These are phyloP conservation scores for Saturnispora saitoi DNA, from an alignment of 805 yeast species.

Conservation along the genomic window DNA sequence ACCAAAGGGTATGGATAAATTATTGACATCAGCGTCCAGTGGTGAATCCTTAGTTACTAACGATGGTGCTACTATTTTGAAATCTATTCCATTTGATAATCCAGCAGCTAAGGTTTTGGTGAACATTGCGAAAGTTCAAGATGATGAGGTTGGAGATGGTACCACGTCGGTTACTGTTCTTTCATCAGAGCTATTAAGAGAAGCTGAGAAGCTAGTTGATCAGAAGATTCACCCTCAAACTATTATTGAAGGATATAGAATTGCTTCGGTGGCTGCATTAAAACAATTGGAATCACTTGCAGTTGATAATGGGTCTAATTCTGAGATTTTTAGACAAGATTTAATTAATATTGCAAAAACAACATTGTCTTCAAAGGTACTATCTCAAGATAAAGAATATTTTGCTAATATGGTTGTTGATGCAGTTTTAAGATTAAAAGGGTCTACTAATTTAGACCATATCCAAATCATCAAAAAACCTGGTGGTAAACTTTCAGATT, in stretches of 20 bases:
- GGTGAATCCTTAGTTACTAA: slow-evolving; percentile 79
- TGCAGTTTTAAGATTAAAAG: slow-evolving; percentile 81
- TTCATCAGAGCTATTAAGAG: slow-evolving; percentile 84
- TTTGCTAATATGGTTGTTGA: slow-evolving; percentile 89
- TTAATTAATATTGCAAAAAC: slow-evolving; percentile 84
- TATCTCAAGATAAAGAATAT: slow-evolving; percentile 88
- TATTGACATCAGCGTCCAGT: slow-evolving; percentile 78
- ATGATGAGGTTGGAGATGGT: slow-evolving; percentile 98
- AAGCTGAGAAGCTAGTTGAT: slow-evolving; percentile 88
- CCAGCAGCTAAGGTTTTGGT: slow-evolving; percentile 97
- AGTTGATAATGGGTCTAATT: slow-evolving; percentile 56
- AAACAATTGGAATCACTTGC: slow-evolving; percentile 70
- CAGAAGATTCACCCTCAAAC: slow-evolving; percentile 96
- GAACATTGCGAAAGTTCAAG: slow-evolving; percentile 92
- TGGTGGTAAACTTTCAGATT: slow-evolving; percentile 88
- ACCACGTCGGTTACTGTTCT: slow-evolving; percentile 93
- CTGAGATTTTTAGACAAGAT: slow-evolving; percentile 61
- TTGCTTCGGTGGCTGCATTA: slow-evolving; percentile 81
- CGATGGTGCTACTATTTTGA: slow-evolving; percentile 96
- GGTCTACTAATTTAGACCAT: slow-evolving; percentile 81
- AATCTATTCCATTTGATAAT: slow-evolving; percentile 88
- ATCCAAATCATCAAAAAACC: slow-evolving; percentile 88
- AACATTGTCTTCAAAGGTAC: slow-evolving; percentile 84
- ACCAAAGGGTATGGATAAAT: slow-evolving; percentile 98
- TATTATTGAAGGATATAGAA: slow-evolving; percentile 89